These are phyloP conservation scores for Pseudisothecium myosuroides DNA, from an alignment of 225 moss, liverwort and hornwort genomes.

Conservation along the genomic window DNA sequence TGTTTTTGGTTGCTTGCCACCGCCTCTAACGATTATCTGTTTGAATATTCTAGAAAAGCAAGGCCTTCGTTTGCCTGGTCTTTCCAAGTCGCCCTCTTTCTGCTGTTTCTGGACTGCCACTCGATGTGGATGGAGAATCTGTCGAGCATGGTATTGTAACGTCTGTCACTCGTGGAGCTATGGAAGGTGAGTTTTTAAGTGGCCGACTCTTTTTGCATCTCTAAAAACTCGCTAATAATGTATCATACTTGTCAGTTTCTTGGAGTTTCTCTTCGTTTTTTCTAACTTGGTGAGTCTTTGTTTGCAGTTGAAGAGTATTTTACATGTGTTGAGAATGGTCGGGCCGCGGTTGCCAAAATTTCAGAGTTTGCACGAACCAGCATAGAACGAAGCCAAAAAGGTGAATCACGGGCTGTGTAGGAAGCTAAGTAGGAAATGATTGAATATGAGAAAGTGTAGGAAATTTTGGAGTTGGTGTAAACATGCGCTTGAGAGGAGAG, in stretches of 20 bases:
- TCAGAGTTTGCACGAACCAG: slow-evolving; percentile 56
- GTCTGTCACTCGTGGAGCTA: slow-evolving; percentile 77
- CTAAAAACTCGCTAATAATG: background rate
- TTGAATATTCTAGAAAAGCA: slow-evolving; percentile 35
- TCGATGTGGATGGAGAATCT: slow-evolving; percentile 61
- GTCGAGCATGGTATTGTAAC: slow-evolving; percentile 64
- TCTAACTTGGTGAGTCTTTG: background rate
- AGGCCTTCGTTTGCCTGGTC: slow-evolving; percentile 68
- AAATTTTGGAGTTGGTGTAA: background rate
- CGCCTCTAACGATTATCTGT: background rate
- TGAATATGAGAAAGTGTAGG: background rate
- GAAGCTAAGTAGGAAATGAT: background rate
- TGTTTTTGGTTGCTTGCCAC: background rate
- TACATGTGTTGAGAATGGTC: slow-evolving; percentile 60
- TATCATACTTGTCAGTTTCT: background rate
- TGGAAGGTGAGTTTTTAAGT: slow-evolving; percentile 48
- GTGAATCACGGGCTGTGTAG: background rate
- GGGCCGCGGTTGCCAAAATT: slow-evolving; percentile 49
- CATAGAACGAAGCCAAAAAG: slow-evolving; percentile 54
- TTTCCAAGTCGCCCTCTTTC: slow-evolving; percentile 77
- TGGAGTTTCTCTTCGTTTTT: background rate
- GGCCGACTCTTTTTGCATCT: background rate
- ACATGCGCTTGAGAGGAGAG: background rate
- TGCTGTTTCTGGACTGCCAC: slow-evolving; percentile 53
- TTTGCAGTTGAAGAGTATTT: slow-evolving; percentile 69